phyloP scores from a whole-genome alignment of 2,329 filamentous ascomycete species.

The Fusarium subtropicale region DNA sequence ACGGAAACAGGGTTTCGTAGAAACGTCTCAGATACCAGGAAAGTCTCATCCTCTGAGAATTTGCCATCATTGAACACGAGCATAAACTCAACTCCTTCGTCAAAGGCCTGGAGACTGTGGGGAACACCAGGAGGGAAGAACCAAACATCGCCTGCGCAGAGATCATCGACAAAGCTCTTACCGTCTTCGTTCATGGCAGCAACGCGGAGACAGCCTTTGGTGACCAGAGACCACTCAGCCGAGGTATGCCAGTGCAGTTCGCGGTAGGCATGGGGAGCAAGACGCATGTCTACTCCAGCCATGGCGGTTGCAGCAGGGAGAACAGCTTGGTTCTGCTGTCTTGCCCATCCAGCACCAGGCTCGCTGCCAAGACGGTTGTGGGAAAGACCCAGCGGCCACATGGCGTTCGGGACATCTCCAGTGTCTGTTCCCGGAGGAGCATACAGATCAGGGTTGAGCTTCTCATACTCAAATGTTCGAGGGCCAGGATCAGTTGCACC shows the following conservation, averaged over 20 bases:
- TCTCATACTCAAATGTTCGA: constrained; percentile 20
- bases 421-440: constrained; percentile 14
- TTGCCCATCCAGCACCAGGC: constrained; percentile 14
- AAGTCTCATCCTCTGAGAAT: constrained; percentile 21
- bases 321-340: constrained; percentile 14
- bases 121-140: constrained; percentile 22
- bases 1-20: constrained; percentile 18
- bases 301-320: constrained; percentile 14
- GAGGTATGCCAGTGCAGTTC: constrained; percentile 24
- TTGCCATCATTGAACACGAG: constrained; percentile 16
- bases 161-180: constrained; percentile 15
- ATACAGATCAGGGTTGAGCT: constrained; percentile 18
- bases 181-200: constrained; percentile 16
- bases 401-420: constrained; percentile 17
- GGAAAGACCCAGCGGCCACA: constrained; percentile 16
- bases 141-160: constrained; percentile 18
- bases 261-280: constrained; percentile 6
- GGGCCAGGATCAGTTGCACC: constrained; percentile 19
- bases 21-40: constrained; percentile 20
- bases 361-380: constrained; percentile 21
- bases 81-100: constrained; percentile 12
- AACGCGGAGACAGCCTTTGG: constrained; percentile 16
- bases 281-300: constrained; percentile 24
- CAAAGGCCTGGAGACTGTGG: constrained; percentile 15
- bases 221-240: constrained; percentile 14